phyloP scores from a whole-genome alignment of 306 rosid genomes.

The Argentina anserina region DNA sequence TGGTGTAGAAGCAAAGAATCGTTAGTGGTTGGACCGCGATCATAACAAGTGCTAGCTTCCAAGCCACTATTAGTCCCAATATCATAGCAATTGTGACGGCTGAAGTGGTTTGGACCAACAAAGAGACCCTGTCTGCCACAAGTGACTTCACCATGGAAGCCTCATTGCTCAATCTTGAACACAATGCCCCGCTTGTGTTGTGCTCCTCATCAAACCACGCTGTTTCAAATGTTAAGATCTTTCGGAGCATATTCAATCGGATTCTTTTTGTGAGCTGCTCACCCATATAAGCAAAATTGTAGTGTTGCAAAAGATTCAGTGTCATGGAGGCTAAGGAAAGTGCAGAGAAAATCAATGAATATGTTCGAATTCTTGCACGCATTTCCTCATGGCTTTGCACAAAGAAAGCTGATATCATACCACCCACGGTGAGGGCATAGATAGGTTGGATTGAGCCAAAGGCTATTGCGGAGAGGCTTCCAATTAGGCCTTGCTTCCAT shows the following conservation, averaged over 20 bases:
- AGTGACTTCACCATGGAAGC: conserved; percentile 91
- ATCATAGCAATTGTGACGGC: conserved; percentile 86
- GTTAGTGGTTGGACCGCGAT: conserved; percentile 82
- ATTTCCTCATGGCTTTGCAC: conserved; percentile 70
- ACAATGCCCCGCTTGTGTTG: conserved; percentile 81
- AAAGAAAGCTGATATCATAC: conserved; percentile 88
- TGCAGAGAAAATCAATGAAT: conserved; percentile 61
- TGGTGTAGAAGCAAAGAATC: conserved; percentile 76
- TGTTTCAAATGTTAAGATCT: conserved; percentile 78
- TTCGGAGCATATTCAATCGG: conserved; percentile 64
- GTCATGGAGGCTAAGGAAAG: conserved; percentile 64
- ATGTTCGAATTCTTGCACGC: conserved; percentile 57
- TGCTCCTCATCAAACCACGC: conserved; percentile 93
- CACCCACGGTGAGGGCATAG: conserved; percentile 83
- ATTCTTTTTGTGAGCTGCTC: conserved; percentile 69
- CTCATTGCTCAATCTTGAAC: conserved; percentile 83
- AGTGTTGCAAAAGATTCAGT: conserved; percentile 80
- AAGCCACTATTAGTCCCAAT: conserved; percentile 77
- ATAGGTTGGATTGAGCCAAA: conserved; percentile 86
- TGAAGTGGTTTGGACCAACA: conserved; percentile 79
- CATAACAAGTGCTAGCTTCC: conserved; percentile 94
- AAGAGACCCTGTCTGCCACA: conserved; percentile 75
- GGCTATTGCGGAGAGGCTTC: conserved; percentile 68
- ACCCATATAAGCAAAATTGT: conserved; percentile 85
- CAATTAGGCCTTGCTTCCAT: conserved; percentile 83